Conservation (phyloP, 768 basidiomycete species). For the Leccinum uliginosum region DNA sequence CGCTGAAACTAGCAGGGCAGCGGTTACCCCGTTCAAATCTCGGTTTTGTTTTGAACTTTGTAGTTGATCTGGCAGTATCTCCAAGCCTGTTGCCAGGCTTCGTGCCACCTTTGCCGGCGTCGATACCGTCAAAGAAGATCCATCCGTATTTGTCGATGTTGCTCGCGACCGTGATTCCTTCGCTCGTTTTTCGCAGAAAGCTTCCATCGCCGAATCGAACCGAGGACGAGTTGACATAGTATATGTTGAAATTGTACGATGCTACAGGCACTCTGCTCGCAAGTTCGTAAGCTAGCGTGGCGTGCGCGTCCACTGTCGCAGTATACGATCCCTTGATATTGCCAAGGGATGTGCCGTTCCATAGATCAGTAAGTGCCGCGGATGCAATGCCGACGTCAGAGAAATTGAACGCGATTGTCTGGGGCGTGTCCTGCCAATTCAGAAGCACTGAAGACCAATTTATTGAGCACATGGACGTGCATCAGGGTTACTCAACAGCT, state of each 20-base stretch:
- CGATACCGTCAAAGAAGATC: constrained; percentile 4
- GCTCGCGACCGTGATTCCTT: background rate
- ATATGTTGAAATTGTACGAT: background rate
- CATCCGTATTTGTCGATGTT: constrained; percentile 1
- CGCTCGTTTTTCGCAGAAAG: background rate
- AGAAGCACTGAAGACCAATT: background rate
- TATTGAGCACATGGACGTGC: background rate
- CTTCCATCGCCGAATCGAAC: constrained; percentile 3
- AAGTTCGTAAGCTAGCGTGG: constrained; percentile 3
- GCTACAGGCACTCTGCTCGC: background rate
- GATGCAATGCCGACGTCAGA: constrained; percentile 1
- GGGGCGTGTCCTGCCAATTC: too few relatives aligned
- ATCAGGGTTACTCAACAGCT: too few relatives aligned
- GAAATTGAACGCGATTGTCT: constrained; percentile 3
- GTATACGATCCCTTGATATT: background rate
- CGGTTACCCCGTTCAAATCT: background rate
- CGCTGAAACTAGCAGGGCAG: background rate
- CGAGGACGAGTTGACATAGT: background rate
- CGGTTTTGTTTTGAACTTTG: background rate
- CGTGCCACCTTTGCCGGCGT: constrained; percentile 2
- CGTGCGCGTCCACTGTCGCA: background rate
- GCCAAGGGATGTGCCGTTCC: background rate
- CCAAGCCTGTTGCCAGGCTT: background rate
- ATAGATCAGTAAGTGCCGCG: constrained; percentile 5
- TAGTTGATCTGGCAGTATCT: too few relatives aligned